Conservation (phyloP, 2,329 filamentous ascomycete species). For the Aspergillus novofumigatus region DNA sequence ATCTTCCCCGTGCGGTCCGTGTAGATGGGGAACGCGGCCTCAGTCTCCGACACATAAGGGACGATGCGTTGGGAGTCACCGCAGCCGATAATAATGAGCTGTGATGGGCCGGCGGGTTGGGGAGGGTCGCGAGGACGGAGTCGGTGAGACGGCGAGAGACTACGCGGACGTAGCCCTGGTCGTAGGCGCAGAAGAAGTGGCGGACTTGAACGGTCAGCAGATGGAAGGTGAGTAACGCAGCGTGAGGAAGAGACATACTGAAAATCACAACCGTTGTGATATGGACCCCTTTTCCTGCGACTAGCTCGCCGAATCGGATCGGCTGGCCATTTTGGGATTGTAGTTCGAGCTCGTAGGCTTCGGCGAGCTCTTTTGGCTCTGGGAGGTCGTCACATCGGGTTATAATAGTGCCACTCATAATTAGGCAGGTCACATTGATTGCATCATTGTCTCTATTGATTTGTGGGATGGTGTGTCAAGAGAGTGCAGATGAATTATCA, state of each 20-base stretch:
- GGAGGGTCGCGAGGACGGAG: slow-evolving; percentile 13
- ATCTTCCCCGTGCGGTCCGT: slow-evolving; percentile 14
- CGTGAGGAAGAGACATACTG: slow-evolving; percentile 3
- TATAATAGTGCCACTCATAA: neutral
- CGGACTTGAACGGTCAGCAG: slow-evolving; percentile 9
- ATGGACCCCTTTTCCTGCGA: slow-evolving; percentile 18
- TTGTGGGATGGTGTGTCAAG: neutral
- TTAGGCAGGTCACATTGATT: neutral
- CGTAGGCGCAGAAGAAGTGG: slow-evolving; percentile 23
- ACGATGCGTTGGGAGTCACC: slow-evolving; percentile 16
- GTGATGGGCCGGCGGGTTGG: slow-evolving; percentile 11
- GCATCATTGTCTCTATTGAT: neutral
- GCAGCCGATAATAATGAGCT: slow-evolving; percentile 22
- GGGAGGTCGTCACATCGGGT: neutral
- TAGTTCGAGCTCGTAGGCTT: slow-evolving; percentile 22
- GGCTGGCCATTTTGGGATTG: slow-evolving; percentile 9
- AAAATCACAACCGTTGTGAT: slow-evolving; percentile 21
- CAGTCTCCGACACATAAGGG: slow-evolving; percentile 18
- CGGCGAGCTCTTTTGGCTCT: neutral
- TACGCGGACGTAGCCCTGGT: slow-evolving; percentile 19
- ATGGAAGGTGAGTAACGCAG: neutral
- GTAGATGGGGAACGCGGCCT: slow-evolving; percentile 16
- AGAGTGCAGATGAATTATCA: neutral
- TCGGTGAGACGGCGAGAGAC: slow-evolving; percentile 12
- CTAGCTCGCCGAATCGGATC: slow-evolving; percentile 21